Evolutionary conservation across 345 rosid species (phyloP).

Genomic region (Melaleuca alternifolia): DNA sequence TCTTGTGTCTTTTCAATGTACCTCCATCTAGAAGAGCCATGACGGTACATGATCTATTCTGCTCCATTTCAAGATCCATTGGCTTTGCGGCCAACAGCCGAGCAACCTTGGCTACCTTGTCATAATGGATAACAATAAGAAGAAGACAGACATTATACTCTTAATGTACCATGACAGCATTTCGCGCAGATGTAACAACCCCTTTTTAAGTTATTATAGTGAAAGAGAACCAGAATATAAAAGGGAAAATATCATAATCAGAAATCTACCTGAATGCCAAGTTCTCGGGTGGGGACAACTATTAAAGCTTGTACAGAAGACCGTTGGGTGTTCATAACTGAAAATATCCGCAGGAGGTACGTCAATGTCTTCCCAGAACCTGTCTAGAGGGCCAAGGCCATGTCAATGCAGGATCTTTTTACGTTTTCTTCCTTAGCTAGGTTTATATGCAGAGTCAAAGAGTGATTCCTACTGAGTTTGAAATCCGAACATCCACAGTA

Average conservation of each 20-base stretch:
- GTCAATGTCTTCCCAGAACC: slow-evolving; percentile 96
- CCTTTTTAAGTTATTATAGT: neutral
- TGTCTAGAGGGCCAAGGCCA: slow-evolving; percentile 40
- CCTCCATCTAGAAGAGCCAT: slow-evolving; percentile 95
- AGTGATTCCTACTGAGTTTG: neutral
- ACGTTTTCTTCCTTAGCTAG: neutral
- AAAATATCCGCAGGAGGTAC: slow-evolving; percentile 56
- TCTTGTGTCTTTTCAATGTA: slow-evolving; percentile 69
- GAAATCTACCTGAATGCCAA: slow-evolving; percentile 76
- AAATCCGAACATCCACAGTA: neutral
- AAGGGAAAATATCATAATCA: neutral
- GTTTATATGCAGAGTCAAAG: neutral
- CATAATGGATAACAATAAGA: neutral
- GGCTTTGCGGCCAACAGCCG: slow-evolving; percentile 67
- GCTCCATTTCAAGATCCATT: slow-evolving; percentile 16
- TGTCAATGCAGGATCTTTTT: neutral
- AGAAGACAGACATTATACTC: neutral
- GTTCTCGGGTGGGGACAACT: slow-evolving; percentile 88
- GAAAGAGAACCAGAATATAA: neutral
- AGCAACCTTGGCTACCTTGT: slow-evolving; percentile 74
- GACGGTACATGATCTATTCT: slow-evolving; percentile 45
- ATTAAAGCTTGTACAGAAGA: slow-evolving; percentile 80
- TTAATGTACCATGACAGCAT: neutral
- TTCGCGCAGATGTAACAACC: neutral
- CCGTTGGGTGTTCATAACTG: slow-evolving; percentile 49